Evolutionary conservation across 2,329 filamentous ascomycete species (phyloP), one percentile per base, ranked within the genome.

Genomic region (Cladosporium halotolerans): DNA sequence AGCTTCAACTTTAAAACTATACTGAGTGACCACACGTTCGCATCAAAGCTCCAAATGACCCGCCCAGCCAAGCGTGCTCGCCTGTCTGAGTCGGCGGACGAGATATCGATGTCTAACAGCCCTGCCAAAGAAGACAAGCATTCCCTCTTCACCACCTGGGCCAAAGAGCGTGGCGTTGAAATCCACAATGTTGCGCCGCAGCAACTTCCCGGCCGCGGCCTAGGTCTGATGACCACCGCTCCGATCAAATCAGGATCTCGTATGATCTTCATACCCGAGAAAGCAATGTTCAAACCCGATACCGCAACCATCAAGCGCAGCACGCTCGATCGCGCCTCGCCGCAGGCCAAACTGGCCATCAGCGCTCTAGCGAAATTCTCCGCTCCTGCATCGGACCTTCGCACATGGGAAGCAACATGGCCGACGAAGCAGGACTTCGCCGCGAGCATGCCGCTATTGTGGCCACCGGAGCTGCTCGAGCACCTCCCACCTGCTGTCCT

Each of bases 191-290:
- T 95, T 45, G 74, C 75, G 2, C 84, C 89, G 4, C 78, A 82
- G 39, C 75, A 74, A 38, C 83, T 95, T 13, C 80, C 84, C 5
- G 86, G 84, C 1, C 79, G 86, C 52, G 90, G 90, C 28, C 79
- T 93, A 50, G 90, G 91, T 44, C 83, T 96, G 53, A 77, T 91
- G 47, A 85, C 89, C 4, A 84, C 81, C 10, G 77, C 79, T 28
- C 72, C 78, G 11, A 77, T 93, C 56, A 73, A 85, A 72, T 73
- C 77, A 69, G 77, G 76, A 52, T 79, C 87, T 56, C 70, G 73
- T 7, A 70, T 93, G 47, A 76, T 92, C 5, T 76, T 77, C 54
- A 81, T 93, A 0, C 87, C 86, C 9, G 75, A 78, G 39, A 69
- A 71, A 45, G 76, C 80, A 28, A 80, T 93, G 48, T 73, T 89